Conservation (phyloP, 331 rosid genomes). For the Acacia concinna region DNA sequence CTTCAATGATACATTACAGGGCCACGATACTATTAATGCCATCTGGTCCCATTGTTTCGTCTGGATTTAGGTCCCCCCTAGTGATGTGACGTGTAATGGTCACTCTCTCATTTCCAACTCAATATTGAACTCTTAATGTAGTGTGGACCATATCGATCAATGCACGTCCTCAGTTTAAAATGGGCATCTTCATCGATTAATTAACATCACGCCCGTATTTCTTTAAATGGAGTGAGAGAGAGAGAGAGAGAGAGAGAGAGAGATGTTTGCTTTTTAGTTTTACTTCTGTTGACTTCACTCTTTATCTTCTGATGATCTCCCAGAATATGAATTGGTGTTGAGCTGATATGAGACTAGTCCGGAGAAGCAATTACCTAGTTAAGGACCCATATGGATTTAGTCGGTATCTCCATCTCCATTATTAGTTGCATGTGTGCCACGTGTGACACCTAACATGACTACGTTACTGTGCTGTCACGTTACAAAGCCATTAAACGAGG, state of each 20-base stretch:
- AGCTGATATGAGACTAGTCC: not conserved
- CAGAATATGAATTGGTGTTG: not conserved
- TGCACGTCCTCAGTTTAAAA: not conserved
- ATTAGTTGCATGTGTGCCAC: constrained; percentile 33
- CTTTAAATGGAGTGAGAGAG: not conserved
- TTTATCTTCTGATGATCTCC: not conserved
- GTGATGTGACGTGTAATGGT: not conserved
- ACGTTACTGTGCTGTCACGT: not conserved
- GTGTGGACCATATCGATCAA: not conserved
- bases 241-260: not conserved
- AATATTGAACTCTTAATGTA: not conserved
- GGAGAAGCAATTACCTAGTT: not conserved
- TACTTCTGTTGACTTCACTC: not conserved
- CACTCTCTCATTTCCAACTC: not conserved
- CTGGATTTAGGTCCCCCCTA: not conserved
- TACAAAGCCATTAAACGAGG: not conserved
- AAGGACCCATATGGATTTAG: not conserved
- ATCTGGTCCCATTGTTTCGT: constrained; percentile 1
- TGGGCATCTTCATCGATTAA: not conserved
- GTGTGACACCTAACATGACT: not conserved
- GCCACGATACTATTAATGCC: constrained; percentile 4
- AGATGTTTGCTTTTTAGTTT: not conserved
- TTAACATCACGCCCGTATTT: not conserved
- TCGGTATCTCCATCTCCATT: not conserved
- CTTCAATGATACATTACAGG: not conserved